A percentile compares a stretch with the other conserved stretches of the same genome.
Conservation (phyloP, 1,284 basidiomycete genomes). For the Singerocomus inundabilis region DNA sequence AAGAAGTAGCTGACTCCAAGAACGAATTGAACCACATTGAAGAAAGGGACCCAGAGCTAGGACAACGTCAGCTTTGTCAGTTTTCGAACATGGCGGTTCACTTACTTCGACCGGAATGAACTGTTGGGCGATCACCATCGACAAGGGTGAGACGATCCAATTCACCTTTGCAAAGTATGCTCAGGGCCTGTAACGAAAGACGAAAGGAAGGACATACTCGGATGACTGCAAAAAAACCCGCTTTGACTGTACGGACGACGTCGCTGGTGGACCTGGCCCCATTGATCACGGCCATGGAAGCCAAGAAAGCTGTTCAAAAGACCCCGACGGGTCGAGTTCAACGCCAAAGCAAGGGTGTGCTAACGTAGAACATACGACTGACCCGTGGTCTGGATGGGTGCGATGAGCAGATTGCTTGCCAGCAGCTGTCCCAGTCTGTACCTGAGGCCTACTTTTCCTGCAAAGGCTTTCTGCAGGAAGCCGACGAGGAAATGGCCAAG, state of each 20-base stretch:
- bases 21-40: constrained; percentile 30
- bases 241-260: constrained; percentile 68
- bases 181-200: neutral
- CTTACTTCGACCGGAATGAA: constrained; percentile 35
- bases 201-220: constrained; percentile 43
- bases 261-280: constrained; percentile 71
- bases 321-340: constrained; percentile 21
- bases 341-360: neutral
- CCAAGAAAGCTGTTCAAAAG: constrained; percentile 50
- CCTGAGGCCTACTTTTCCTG: constrained; percentile 66
- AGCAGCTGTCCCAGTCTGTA: constrained; percentile 76
- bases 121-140: constrained; percentile 34
- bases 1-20: constrained; percentile 27
- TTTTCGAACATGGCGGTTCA: neutral
- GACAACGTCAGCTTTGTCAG: constrained; percentile 9
- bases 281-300: constrained; percentile 83
- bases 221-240: constrained; percentile 75
- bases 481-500: constrained; percentile 74
- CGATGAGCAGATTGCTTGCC: constrained; percentile 74
- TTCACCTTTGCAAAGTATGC: constrained; percentile 24
- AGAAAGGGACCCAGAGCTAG: constrained; percentile 36
- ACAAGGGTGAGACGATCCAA: constrained; percentile 33
- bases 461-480: constrained; percentile 71
- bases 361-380: constrained; percentile 26
- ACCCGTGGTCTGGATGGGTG: constrained; percentile 77